Percentiles rank a stretch among this genome's conserved stretches.
These are phyloP conservation scores for Hyphopichia buzzinii DNA, from an alignment of 1,139 yeast genomes.

Conservation along the genomic window DNA sequence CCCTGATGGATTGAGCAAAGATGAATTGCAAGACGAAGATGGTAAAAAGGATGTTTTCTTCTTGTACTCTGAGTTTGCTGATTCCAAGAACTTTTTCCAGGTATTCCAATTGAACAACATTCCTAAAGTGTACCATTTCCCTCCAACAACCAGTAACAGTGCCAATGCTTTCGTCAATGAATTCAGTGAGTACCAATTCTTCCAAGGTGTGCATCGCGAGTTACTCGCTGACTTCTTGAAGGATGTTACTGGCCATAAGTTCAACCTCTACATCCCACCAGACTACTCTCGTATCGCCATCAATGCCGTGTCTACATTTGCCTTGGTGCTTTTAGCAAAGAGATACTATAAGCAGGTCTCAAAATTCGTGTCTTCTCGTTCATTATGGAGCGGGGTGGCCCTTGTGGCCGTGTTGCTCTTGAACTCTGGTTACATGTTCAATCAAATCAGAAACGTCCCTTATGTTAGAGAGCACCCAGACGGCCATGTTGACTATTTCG, in stretches of 20 bases:
- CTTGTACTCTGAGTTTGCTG: slow-evolving; percentile 69
- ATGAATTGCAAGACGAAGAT: slow-evolving; percentile 25
- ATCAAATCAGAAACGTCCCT: slow-evolving; percentile 76
- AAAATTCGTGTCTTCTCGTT: slow-evolving; percentile 24
- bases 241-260: slow-evolving; percentile 39
- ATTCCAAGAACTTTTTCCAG: slow-evolving; percentile 54
- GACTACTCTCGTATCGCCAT: slow-evolving; percentile 50
- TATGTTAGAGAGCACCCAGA: slow-evolving; percentile 57
- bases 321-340: slow-evolving; percentile 15
- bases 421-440: slow-evolving; percentile 91
- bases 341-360: slow-evolving; percentile 34
- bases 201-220: slow-evolving; percentile 51
- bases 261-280: slow-evolving; percentile 55
- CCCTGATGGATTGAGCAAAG: slow-evolving; percentile 36
- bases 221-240: slow-evolving; percentile 39
- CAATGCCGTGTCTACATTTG: slow-evolving; percentile 41
- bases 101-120: slow-evolving; percentile 63
- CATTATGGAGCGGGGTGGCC: slow-evolving; percentile 65
- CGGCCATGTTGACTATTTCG: slow-evolving; percentile 62
- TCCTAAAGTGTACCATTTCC: slow-evolving; percentile 70
- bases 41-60: slow-evolving; percentile 51
- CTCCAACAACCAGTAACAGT: slow-evolving; percentile 46
- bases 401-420: slow-evolving; percentile 66
- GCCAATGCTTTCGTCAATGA: slow-evolving; percentile 33
- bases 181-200: slow-evolving; percentile 47